phyloP scores from a whole-genome alignment of 2,329 filamentous ascomycete species.

The Calonectria pteridis region DNA sequence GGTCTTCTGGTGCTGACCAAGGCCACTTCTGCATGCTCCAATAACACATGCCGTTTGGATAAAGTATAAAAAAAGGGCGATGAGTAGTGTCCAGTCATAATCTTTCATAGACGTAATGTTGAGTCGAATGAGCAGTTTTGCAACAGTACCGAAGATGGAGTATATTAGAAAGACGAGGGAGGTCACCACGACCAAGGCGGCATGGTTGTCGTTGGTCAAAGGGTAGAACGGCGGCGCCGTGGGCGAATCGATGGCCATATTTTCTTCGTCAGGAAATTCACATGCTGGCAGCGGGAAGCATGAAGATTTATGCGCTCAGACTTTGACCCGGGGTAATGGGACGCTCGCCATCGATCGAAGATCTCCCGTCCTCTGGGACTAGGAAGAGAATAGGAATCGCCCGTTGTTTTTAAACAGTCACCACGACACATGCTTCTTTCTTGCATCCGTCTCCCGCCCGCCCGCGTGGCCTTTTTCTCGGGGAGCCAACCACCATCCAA shows the following conservation, averaged over 20 bases:
- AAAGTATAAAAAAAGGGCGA: constrained; percentile 28
- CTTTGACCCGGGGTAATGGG: background rate
- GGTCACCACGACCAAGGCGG: constrained; percentile 38
- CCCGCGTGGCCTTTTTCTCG: constrained; percentile 4
- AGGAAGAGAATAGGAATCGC: background rate
- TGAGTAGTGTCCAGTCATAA: constrained; percentile 31
- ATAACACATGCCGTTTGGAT: constrained; percentile 38
- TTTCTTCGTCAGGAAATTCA: background rate
- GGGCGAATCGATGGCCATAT: constrained; percentile 26
- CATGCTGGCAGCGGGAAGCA: background rate
- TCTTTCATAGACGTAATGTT: constrained; percentile 41
- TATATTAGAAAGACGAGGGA: constrained; percentile 39
- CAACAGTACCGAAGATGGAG: constrained; percentile 34
- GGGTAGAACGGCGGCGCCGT: constrained; percentile 39
- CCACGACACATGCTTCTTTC: background rate
- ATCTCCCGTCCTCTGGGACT: background rate
- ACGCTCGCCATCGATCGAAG: constrained; percentile 8
- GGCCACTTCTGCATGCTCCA: constrained; percentile 29
- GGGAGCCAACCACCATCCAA: constrained; percentile 2
- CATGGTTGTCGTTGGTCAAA: constrained; percentile 36
- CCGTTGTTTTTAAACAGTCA: background rate
- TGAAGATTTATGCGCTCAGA: background rate
- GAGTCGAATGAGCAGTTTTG: constrained; percentile 39
- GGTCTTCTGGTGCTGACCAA: constrained; percentile 28
- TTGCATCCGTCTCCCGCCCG: background rate